Base-by-base conservation (phyloP, 1,284 basidiomycete genomes). In the Apiotrichum domesticum region DNA sequence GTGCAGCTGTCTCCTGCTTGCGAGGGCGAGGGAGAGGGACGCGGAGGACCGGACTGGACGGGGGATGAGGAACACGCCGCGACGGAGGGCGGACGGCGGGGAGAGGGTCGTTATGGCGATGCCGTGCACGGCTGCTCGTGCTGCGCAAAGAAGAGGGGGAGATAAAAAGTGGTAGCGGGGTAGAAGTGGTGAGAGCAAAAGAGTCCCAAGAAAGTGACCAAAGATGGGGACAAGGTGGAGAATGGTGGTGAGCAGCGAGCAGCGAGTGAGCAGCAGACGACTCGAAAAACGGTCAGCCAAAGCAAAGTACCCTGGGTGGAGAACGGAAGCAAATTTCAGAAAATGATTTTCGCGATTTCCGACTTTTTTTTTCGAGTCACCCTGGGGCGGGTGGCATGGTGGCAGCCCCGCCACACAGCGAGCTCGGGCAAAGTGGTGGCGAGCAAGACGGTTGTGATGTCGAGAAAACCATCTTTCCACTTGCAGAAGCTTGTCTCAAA, bases 81-180 rank as follows among this genome's bases (percentile, higher is more conserved):
- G 50, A 15, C 50, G 50, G 21, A 51, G 50, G 33, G 41, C 41
- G 40, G 49, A 51, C 29, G n/a, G 41, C 32, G 40, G 11, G 11
- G 50, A 43, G 50, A 42, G 50, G 39, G 43, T 51, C 50, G 50
- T 51, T 11, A 15, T 51, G 41, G 50, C 40, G 4, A 51, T 40
- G 40, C 50, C n/a, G 15, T 15, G 40, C 40, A 42, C 50, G 50
- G 33, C 40, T 37, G 43, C 43, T 51, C 50, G 50, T 51, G 40
- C 51, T n/a, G n/a, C 3, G 50, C 42, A 43, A 21, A 15, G 41
- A 41, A 52, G n/a, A 34, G n/a, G 42, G 21, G 21, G 21, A 21
- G 21, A 21, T 21, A 21, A 21, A 21, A 21, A 21, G 21, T 21
- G 21, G 21, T 21, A 21, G 21, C 21, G 21, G 21, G 21, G 21